Evolutionary conservation across 192 early-diverging fungal genomes (phyloP), one percentile per base, ranked within the genome.

Genomic region (Rhizophagus sp.): DNA sequence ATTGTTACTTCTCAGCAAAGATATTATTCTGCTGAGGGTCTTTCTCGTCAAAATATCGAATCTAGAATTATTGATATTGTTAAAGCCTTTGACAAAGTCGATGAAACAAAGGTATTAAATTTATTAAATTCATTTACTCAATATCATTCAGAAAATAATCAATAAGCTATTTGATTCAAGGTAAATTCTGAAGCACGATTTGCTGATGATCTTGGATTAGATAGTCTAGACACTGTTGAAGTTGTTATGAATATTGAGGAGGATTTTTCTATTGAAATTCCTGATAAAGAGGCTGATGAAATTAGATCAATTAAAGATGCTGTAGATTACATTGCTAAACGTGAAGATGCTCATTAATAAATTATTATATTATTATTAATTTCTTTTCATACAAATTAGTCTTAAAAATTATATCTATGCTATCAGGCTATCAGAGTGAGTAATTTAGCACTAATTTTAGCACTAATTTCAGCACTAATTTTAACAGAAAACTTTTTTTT

Each of bases 231-330:
- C 87, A 94, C 96, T 69, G 96, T 99, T 33, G 98, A 99, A 88
- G 95, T 99, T 72, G 97, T 97, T 73, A 98, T 99, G 97, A 97
- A 97, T 75, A 93, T 99, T 79, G 98, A 99, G 87, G 98, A 99
- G 84, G 98, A 99, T 87, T 99, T 99, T 87, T 96, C 94, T 82
- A 92, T 99, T 76, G 98, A 99, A 88, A 94, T 99, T 83, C 92
- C 95, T 71, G 98, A 99, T 82, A 94, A 95, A 85, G 97, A 96
- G 80, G 96, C 97, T 67, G 98, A 99, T 85, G 92, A 96, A 83
- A 98, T 99, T 88, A 88, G 93, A 84, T 96, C 92, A 67, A 91
- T 95, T 34, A 87, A 89, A 75, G 90, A 97, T 81, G 98, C 98
- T 68, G 91, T 97, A 34, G 95, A 98, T 30, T 94, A 93, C 83